Conservation (phyloP, 257 asterid species). For the Solanum pinnatisectum region DNA sequence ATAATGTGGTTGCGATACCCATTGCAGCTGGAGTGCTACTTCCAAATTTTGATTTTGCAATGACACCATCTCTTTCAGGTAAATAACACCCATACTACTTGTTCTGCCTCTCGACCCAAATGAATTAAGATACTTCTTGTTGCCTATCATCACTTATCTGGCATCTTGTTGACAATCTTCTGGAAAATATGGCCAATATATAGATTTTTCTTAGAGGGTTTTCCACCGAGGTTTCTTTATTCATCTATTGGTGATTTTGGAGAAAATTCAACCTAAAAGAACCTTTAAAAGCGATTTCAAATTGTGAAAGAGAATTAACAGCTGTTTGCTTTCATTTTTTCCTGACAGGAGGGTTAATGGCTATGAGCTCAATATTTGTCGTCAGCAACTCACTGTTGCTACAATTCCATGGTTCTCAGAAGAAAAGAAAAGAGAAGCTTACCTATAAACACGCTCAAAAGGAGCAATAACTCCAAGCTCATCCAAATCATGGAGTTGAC, state of each 20-base stretch:
- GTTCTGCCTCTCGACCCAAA: not conserved
- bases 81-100: not conserved
- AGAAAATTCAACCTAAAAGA: not conserved
- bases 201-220: not conserved
- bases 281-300: not conserved
- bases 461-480: not conserved
- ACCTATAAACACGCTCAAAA: slow-evolving; percentile 3
- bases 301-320: not conserved
- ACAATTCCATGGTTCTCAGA: slow-evolving; percentile 52
- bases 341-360: slow-evolving; percentile 84
- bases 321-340: not conserved
- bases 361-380: slow-evolving; percentile 83
- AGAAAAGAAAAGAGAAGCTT: slow-evolving; percentile 20
- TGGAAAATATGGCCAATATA: not conserved
- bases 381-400: slow-evolving; percentile 82
- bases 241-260: not conserved
- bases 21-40: slow-evolving; percentile 89
- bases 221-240: not conserved
- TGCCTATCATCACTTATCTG: not conserved
- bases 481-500: slow-evolving; percentile 5
- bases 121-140: not conserved
- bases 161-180: not conserved
- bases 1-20: slow-evolving; percentile 76
- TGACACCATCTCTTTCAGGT: slow-evolving; percentile 98
- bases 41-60: slow-evolving; percentile 87